These are phyloP conservation scores for Blumeria graminis DNA, from an alignment of 2,329 filamentous ascomycete genomes.

Conservation along the genomic window DNA sequence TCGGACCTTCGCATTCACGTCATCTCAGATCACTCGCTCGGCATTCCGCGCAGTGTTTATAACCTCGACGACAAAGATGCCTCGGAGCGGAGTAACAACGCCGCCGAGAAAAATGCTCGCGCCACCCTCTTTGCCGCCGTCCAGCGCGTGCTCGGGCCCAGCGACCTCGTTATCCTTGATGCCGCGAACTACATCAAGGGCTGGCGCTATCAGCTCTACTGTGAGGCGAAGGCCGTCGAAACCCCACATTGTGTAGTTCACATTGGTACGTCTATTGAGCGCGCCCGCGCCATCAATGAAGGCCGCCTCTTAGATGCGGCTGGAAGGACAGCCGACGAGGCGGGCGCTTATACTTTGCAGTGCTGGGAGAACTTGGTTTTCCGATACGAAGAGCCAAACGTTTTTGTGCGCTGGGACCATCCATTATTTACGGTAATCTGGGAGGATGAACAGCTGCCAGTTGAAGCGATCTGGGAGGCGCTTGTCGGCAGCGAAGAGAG, in stretches of 20 bases:
- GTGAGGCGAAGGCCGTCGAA: constrained; percentile 57
- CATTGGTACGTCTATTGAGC: constrained; percentile 30
- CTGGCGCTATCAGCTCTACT: constrained; percentile 67
- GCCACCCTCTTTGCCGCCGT: constrained; percentile 55
- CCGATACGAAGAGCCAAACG: constrained; percentile 66
- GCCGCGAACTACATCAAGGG: constrained; percentile 76
- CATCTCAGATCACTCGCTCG: constrained; percentile 48
- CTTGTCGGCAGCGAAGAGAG: constrained; percentile 33
- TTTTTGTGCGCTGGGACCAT: constrained; percentile 65
- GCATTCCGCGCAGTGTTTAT: constrained; percentile 47
- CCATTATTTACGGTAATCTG: constrained; percentile 59
- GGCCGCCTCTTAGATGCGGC: constrained; percentile 21
- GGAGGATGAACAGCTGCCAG: constrained; percentile 46
- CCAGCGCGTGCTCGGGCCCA: constrained; percentile 46
- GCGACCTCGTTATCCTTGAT: constrained; percentile 59
- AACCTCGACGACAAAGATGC: constrained; percentile 32
- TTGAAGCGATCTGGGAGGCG: constrained; percentile 50
- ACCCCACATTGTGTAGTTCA: constrained; percentile 55
- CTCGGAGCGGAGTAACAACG: constrained; percentile 44
- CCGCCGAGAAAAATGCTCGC: constrained; percentile 59
- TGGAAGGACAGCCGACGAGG: constrained; percentile 15
- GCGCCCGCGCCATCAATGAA: constrained; percentile 33
- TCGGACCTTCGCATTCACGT: constrained; percentile 39
- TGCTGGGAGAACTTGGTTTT: constrained; percentile 23
- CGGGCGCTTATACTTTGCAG: constrained; percentile 10